These are phyloP conservation scores for Calonectria multiphialidica DNA, from an alignment of 2,329 filamentous ascomycete genomes.

Conservation along the genomic window DNA sequence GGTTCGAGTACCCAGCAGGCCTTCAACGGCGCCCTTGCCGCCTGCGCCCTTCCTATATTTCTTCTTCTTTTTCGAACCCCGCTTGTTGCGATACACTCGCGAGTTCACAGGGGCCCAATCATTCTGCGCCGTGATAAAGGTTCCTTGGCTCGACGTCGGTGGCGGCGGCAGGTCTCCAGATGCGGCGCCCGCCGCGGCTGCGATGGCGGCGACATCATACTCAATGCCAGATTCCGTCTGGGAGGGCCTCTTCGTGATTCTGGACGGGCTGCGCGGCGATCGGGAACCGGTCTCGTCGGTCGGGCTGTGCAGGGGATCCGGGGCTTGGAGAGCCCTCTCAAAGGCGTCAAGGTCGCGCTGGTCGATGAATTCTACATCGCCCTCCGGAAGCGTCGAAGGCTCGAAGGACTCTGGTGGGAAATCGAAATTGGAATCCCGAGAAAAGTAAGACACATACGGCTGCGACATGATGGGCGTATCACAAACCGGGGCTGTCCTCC, in stretches of 20 bases:
- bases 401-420: constrained; percentile 76
- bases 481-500: background rate
- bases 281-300: constrained; percentile 62
- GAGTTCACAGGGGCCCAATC: constrained; percentile 95
- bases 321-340: constrained; percentile 83
- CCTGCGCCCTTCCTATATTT: constrained; percentile 46
- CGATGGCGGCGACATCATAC: constrained; percentile 51
- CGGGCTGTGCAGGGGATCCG: constrained; percentile 77
- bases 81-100: constrained; percentile 63
- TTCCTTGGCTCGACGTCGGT: constrained; percentile 48
- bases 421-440: constrained; percentile 59
- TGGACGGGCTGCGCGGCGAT: constrained; percentile 56
- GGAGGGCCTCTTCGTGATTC: constrained; percentile 57
- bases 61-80: constrained; percentile 52
- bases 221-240: constrained; percentile 44
- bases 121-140: constrained; percentile 90
- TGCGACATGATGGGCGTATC: constrained; percentile 39
- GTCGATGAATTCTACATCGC: constrained; percentile 80
- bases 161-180: constrained; percentile 49
- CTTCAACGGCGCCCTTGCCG: constrained; percentile 52
- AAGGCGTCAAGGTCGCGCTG: constrained; percentile 82
- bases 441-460: constrained; percentile 39
- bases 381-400: constrained; percentile 79
- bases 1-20: constrained; percentile 67
- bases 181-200: constrained; percentile 54